phyloP scores from a whole-genome alignment of 2,329 filamentous ascomycete species.

The Falciphora oryzae region DNA sequence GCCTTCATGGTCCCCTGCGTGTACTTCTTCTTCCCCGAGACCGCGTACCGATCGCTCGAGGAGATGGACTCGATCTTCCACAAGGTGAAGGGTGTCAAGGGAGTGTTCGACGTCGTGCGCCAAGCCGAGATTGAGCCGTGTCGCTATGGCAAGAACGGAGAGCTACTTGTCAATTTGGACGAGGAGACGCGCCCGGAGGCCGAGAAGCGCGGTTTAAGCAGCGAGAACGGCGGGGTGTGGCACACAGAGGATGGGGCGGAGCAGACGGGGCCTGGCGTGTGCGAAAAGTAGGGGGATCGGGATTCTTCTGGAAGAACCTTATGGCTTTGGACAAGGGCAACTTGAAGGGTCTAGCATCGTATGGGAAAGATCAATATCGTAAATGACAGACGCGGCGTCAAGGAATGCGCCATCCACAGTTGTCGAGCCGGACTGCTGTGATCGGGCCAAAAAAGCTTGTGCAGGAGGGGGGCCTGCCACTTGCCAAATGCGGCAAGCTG shows the following conservation, averaged over 20 bases:
- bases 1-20: slow-evolving; percentile 50
- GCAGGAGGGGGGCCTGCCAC: too few relatives aligned
- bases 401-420: too few relatives aligned
- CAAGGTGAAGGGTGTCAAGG: slow-evolving; percentile 40
- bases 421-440: too few relatives aligned
- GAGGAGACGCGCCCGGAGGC: slow-evolving; percentile 22
- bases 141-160: slow-evolving; percentile 54
- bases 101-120: slow-evolving; percentile 35
- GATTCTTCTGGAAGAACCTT: neutral
- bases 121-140: slow-evolving; percentile 42
- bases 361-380: too few relatives aligned
- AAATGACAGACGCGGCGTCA: neutral
- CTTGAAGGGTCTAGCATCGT: too few relatives aligned
- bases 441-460: too few relatives aligned
- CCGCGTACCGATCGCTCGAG: slow-evolving; percentile 56
- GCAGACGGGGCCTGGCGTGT: too few relatives aligned
- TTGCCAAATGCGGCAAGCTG: neutral
- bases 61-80: slow-evolving; percentile 51
- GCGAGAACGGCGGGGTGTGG: neutral
- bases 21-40: slow-evolving; percentile 62
- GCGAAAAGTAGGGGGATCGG: neutral
- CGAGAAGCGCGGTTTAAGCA: neutral
- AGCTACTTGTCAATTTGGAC: slow-evolving; percentile 42
- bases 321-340: neutral
- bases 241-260: neutral